Evolutionary conservation across 257 asterid species (phyloP).

Genomic region (Mitragyna speciosa): DNA sequence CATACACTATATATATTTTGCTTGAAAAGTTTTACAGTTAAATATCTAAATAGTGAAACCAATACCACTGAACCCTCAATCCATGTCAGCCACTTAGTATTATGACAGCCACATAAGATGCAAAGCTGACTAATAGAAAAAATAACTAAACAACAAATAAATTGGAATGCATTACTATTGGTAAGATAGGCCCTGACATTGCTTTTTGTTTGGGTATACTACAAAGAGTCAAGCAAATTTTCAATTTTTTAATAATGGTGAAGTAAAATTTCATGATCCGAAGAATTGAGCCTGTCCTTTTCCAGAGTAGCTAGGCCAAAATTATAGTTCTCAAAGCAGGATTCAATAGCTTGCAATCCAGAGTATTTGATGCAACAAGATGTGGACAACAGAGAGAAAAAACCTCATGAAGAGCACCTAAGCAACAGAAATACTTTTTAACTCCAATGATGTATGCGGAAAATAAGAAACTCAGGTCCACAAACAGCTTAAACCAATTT

Average conservation of each 20-base stretch:
- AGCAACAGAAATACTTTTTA: background rate
- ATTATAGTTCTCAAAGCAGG: background rate
- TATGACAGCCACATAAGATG: background rate
- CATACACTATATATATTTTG: background rate
- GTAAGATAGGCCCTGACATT: background rate
- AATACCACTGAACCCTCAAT: background rate
- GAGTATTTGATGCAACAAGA: background rate
- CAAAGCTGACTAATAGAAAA: background rate
- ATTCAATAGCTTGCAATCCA: background rate
- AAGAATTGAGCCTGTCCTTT: no score
- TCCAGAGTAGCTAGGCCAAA: background rate
- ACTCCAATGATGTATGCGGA: no score
- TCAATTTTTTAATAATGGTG: no score
- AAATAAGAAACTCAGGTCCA: background rate
- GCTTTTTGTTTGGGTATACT: background rate
- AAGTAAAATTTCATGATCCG: no score
- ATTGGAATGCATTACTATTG: background rate
- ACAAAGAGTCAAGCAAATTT: background rate
- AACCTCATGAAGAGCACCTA: background rate
- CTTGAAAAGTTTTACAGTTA: background rate
- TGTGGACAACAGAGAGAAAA: background rate
- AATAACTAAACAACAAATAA: background rate
- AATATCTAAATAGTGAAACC: background rate
- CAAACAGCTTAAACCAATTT: background rate
- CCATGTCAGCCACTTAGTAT: background rate